phyloP scores from a whole-genome alignment of 768 basidiomycete genomes.

The Mycena floridula region DNA sequence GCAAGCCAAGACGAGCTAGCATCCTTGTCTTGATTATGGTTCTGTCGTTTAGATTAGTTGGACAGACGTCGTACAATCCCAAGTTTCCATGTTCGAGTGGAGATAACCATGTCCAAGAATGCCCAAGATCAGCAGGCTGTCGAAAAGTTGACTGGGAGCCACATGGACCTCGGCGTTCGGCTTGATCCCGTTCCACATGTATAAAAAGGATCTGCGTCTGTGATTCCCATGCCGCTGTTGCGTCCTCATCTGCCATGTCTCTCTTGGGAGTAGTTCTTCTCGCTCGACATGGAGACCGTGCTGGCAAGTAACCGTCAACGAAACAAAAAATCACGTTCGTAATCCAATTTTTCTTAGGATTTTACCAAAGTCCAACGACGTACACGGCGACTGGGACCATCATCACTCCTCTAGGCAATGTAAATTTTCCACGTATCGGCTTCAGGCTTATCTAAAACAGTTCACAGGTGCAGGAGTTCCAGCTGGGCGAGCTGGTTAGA shows the following conservation, averaged over 20 bases:
- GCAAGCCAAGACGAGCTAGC: too few relatives aligned
- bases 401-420: slow-evolving; percentile 67
- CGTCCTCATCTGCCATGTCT: slow-evolving; percentile 20
- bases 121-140: too few relatives aligned
- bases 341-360: slow-evolving; percentile 32
- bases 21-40: too few relatives aligned
- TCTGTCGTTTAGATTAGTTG: too few relatives aligned
- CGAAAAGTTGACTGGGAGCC: too few relatives aligned
- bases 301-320: slow-evolving; percentile 21
- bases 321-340: slow-evolving; percentile 1
- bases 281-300: slow-evolving; percentile 54
- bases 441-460: background rate
- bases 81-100: too few relatives aligned
- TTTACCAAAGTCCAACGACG: slow-evolving; percentile 56
- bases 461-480: slow-evolving; percentile 48
- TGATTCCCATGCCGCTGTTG: too few relatives aligned
- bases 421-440: slow-evolving; percentile 21
- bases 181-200: too few relatives aligned
- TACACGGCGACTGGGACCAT: slow-evolving; percentile 51
- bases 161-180: too few relatives aligned
- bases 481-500: slow-evolving; percentile 48
- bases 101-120: too few relatives aligned
- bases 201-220: too few relatives aligned
- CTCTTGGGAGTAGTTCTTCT: slow-evolving; percentile 54
- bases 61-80: too few relatives aligned